These are phyloP conservation scores for Podaxis mareebaensis DNA, from an alignment of 768 basidiomycete species.

Conservation along the genomic window DNA sequence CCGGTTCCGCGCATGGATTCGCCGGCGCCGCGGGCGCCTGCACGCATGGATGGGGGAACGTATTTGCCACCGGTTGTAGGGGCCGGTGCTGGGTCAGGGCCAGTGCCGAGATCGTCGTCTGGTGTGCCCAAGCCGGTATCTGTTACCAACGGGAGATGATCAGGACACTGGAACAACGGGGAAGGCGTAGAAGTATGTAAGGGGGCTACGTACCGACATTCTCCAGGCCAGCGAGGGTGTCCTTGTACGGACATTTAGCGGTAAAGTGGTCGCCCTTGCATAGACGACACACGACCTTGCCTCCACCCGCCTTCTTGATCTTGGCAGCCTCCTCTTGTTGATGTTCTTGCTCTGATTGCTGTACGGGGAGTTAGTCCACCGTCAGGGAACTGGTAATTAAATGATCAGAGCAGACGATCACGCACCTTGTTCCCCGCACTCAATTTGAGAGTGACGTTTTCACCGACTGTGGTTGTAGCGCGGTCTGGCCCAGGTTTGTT, in stretches of 20 bases:
- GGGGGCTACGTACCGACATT: conserved; percentile 44
- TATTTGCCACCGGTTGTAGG: conserved; percentile 69
- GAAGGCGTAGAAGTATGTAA: not conserved
- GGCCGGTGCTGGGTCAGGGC: conserved; percentile 33
- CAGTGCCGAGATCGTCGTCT: conserved; percentile 39
- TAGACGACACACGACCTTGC: conserved; percentile 88
- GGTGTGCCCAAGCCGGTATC: conserved; percentile 32
- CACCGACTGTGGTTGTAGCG: conserved; percentile 91
- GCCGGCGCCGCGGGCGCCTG: conserved; percentile 62
- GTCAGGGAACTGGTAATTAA: not conserved
- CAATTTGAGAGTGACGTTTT: conserved; percentile 47
- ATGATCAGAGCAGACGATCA: conserved; percentile 4
- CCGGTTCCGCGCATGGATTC: conserved; percentile 74
- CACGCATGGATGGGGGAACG: conserved; percentile 91
- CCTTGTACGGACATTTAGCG: conserved; percentile 97
- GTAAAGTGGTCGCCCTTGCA: conserved; percentile 99
- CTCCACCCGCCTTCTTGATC: conserved; percentile 73
- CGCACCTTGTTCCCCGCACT: conserved; percentile 62
- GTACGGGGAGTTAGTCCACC: not conserved
- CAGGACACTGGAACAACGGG: not conserved
- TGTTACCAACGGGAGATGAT: not conserved
- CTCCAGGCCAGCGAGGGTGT: conserved; percentile 80
- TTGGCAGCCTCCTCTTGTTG: conserved; percentile 68
- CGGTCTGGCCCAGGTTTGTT: conserved; percentile 87
- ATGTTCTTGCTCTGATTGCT: conserved; percentile 69